These are phyloP conservation scores for Phytopythium oedochilum DNA, from an alignment of 352 stramenopile species.

Conservation along the genomic window DNA sequence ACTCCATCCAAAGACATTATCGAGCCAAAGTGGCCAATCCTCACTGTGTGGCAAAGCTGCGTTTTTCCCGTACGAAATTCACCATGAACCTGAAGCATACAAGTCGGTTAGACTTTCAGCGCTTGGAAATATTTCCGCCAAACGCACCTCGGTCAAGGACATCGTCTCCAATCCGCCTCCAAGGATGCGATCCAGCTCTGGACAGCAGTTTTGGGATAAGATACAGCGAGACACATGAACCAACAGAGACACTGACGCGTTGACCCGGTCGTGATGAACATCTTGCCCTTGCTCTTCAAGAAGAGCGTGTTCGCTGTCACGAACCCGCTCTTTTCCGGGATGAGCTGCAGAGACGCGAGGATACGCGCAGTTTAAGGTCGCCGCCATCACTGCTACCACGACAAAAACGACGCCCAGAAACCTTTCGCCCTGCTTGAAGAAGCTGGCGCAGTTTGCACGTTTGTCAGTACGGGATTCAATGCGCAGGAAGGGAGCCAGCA, in stretches of 20 bases:
- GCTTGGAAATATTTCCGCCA: background rate
- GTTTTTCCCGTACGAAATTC: slow-evolving; percentile 95
- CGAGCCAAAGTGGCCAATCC: background rate
- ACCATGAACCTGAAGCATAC: slow-evolving; percentile 64
- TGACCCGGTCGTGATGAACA: slow-evolving; percentile 76
- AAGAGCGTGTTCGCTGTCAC: slow-evolving; percentile 66
- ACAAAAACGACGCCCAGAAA: slow-evolving; percentile 5
- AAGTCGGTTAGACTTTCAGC: background rate
- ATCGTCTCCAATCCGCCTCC: slow-evolving; percentile 87
- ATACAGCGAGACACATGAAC: slow-evolving; percentile 2
- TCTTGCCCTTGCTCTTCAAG: slow-evolving; percentile 61
- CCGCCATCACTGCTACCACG: background rate
- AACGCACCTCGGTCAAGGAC: slow-evolving; percentile 85
- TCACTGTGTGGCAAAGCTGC: slow-evolving; percentile 91
- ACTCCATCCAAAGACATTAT: background rate
- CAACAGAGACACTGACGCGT: slow-evolving; percentile 45
- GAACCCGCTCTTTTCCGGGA: slow-evolving; percentile 73
- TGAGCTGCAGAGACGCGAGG: slow-evolving; percentile 35
- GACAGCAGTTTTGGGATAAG: background rate
- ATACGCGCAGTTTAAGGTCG: background rate
- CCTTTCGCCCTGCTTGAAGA: slow-evolving; percentile 72
- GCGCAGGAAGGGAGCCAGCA: background rate
- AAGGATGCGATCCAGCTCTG: slow-evolving; percentile 83
- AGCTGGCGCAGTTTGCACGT: slow-evolving; percentile 19
- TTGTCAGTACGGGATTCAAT: background rate